Evolutionary conservation across 169 alveolate species (phyloP).

Genomic region (Cyclospora cayetanensis): DNA sequence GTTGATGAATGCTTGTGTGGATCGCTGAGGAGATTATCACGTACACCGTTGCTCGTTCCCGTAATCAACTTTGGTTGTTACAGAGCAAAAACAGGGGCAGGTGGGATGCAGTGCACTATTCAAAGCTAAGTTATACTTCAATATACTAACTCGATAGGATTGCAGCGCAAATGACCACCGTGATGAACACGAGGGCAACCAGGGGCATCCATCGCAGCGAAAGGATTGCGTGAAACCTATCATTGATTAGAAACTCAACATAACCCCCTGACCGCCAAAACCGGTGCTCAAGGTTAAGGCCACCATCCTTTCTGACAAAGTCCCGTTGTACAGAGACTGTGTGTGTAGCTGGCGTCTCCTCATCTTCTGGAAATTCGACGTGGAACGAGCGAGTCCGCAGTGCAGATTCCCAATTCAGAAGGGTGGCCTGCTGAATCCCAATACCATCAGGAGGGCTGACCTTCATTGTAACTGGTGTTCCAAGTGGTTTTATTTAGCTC

Average conservation of each 20-base stretch:
- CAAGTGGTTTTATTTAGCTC: neutral
- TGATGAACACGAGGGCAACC: conserved; percentile 68
- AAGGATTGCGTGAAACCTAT: conserved; percentile 69
- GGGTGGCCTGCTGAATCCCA: conserved; percentile 1
- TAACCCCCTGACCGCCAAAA: conserved; percentile 64
- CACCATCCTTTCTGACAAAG: conserved; percentile 40
- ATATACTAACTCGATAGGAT: conserved; percentile 52
- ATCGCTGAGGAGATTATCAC: neutral
- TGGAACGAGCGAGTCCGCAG: conserved; percentile 56
- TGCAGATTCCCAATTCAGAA: conserved; percentile 11
- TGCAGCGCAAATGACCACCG: conserved; percentile 69
- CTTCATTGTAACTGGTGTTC: neutral
- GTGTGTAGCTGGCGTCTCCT: conserved; percentile 53
- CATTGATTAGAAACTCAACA: conserved; percentile 65
- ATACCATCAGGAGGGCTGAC: conserved; percentile 12
- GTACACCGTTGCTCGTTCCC: neutral
- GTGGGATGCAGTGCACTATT: neutral
- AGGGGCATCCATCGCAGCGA: conserved; percentile 69
- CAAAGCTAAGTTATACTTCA: neutral
- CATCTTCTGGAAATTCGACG: conserved; percentile 61
- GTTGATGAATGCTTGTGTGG: neutral
- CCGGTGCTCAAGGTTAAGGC: conserved; percentile 65
- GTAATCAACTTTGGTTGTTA: too few relatives aligned
- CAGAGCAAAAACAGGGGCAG: neutral
- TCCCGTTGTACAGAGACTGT: conserved; percentile 45